A percentile compares a stretch with the other conserved stretches of the same genome.
phyloP scores from a whole-genome alignment of 2,329 filamentous ascomycete genomes.

The Amauroascus niger region DNA sequence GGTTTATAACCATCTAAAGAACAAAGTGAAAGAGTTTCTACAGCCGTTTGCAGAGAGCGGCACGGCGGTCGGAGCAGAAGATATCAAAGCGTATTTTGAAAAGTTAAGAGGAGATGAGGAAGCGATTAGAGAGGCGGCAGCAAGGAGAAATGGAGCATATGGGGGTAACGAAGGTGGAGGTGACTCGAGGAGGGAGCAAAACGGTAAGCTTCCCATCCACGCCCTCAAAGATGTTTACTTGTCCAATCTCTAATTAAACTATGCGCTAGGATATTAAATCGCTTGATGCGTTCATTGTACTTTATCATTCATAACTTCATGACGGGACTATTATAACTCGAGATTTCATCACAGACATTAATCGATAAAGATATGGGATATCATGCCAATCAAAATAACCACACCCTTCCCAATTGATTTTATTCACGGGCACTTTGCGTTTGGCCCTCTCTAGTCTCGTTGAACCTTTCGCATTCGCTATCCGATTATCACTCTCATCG shows the following conservation, averaged over 20 bases:
- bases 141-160: slow-evolving; percentile 24
- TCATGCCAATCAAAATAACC: not conserved
- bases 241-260: not conserved
- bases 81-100: slow-evolving; percentile 94
- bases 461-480: no score
- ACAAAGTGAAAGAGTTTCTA: slow-evolving; percentile 90
- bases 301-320: not conserved
- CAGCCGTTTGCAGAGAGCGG: slow-evolving; percentile 90
- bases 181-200: slow-evolving; percentile 37
- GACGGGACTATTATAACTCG: not conserved
- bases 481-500: slow-evolving; percentile 26
- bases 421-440: not conserved
- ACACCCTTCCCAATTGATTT: not conserved
- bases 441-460: no score
- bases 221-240: not conserved
- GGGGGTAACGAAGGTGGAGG: slow-evolving; percentile 22
- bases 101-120: slow-evolving; percentile 81
- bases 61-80: slow-evolving; percentile 77
- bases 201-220: slow-evolving; percentile 6
- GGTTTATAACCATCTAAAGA: slow-evolving; percentile 94
- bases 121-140: slow-evolving; percentile 35
- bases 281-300: not conserved
- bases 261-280: not conserved
- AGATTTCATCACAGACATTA: not conserved
- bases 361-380: not conserved